Conservation (phyloP, 1,284 basidiomycete species). For the Testicularia cyperi region DNA sequence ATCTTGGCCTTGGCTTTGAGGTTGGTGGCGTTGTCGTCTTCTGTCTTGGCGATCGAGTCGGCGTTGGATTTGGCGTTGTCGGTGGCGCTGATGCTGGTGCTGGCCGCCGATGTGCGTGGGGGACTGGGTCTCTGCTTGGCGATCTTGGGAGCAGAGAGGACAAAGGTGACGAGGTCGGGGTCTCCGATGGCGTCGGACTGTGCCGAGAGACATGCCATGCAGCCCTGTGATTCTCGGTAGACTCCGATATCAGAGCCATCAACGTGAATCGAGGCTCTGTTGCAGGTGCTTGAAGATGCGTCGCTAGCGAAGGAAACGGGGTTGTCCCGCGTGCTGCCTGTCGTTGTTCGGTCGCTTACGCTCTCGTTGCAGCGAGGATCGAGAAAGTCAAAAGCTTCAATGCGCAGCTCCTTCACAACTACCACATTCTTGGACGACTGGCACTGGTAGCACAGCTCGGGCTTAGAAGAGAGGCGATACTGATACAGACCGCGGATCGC, state of each 20-base stretch:
- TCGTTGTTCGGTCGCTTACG: no score
- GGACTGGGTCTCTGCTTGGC: conserved; percentile 17
- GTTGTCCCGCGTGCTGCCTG: no score
- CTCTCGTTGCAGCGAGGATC: conserved; percentile 16
- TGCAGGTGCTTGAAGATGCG: no score
- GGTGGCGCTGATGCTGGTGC: no score
- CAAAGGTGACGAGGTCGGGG: conserved; percentile 15
- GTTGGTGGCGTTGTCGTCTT: neutral
- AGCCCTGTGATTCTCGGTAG: conserved; percentile 1
- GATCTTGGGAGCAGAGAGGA: conserved; percentile 24
- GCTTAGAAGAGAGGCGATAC: conserved; percentile 14
- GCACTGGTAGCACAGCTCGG: conserved; percentile 19
- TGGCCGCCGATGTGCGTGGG: no score
- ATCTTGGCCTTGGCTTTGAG: neutral
- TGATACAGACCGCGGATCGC: conserved; percentile 37
- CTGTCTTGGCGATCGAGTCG: no score
- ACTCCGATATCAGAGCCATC: neutral
- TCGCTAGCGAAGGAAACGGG: no score
- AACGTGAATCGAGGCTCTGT: no score
- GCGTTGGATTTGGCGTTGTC: no score
- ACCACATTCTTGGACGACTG: conserved; percentile 16
- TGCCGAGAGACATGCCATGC: conserved; percentile 12
- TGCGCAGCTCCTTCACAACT: conserved; percentile 16
- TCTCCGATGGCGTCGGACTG: conserved; percentile 9
- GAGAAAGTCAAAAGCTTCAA: conserved; percentile 26